Conservation (phyloP, 768 basidiomycete genomes). For the Boletus fagicola region DNA sequence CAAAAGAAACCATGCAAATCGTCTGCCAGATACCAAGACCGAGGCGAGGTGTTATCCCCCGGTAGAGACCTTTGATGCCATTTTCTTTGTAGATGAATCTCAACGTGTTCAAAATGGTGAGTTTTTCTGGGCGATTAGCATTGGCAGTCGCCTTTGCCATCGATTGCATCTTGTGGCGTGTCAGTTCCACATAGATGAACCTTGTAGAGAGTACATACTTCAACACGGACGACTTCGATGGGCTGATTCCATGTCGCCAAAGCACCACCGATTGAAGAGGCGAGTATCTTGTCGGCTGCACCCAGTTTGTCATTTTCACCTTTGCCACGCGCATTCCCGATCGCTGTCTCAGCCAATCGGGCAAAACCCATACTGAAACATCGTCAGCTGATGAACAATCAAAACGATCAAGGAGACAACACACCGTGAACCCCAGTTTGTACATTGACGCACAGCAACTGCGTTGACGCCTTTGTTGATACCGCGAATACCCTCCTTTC, state of each 20-base stretch:
- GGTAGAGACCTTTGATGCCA: slow-evolving; percentile 94
- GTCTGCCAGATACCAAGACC: slow-evolving; percentile 97
- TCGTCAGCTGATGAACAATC: slow-evolving; percentile 2
- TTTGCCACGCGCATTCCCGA: slow-evolving; percentile 78
- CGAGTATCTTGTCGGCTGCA: slow-evolving; percentile 81
- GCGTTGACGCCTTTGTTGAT: slow-evolving; percentile 99
- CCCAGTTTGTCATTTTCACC: slow-evolving; percentile 69
- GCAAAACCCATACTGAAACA: slow-evolving; percentile 87
- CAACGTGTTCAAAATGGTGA: slow-evolving; percentile 89
- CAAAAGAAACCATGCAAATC: slow-evolving; percentile 98
- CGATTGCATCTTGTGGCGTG: slow-evolving; percentile 84
- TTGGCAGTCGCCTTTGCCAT: slow-evolving; percentile 80
- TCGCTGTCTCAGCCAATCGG: slow-evolving; percentile 79
- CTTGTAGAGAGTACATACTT: slow-evolving; percentile 46
- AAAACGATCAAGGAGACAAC: slow-evolving; percentile 18
- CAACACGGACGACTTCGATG: slow-evolving; percentile 95
- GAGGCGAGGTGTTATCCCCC: slow-evolving; percentile 96
- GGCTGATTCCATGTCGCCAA: slow-evolving; percentile 99
- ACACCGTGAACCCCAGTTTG: slow-evolving; percentile 90
- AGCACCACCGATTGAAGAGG: slow-evolving; percentile 90
- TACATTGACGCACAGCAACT: slow-evolving; percentile 87
- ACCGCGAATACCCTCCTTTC: slow-evolving; percentile 88
- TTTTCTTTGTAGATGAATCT: slow-evolving; percentile 96
- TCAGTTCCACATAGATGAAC: slow-evolving; percentile 1
- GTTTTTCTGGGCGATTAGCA: slow-evolving; percentile 83